These are phyloP conservation scores for Porpolomopsis calyptriformis DNA, from an alignment of 768 basidiomycete genomes.

Conservation along the genomic window DNA sequence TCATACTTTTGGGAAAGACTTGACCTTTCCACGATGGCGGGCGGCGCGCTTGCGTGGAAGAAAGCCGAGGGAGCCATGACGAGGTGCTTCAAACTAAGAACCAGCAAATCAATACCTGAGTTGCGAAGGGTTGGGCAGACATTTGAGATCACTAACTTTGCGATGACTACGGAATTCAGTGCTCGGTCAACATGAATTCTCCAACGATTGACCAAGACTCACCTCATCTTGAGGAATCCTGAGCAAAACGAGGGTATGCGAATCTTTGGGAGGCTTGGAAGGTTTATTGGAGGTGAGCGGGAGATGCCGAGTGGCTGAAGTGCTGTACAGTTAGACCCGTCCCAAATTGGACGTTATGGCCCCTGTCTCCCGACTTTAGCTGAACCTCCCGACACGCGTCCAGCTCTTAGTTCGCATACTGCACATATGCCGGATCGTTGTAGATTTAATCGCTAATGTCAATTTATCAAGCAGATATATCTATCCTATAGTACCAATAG, in stretches of 20 bases:
- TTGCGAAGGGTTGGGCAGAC: conserved; percentile 12
- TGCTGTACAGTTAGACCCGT: conserved; percentile 6
- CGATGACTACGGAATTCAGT: conserved; percentile 62
- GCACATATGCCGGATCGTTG: no score
- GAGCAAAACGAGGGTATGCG: conserved; percentile 24
- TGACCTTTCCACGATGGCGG: conserved; percentile 97
- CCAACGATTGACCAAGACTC: conserved; percentile 17
- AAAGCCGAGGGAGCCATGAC: conserved; percentile 96
- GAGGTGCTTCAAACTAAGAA: conserved; percentile 89
- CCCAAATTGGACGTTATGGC: not conserved
- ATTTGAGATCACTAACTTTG: conserved; percentile 47
- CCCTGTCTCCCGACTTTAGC: not conserved
- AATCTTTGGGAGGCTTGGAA: not conserved
- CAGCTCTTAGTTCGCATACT: not conserved
- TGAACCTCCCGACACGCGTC: not conserved
- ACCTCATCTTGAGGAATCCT: conserved; percentile 59
- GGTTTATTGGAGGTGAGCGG: not conserved
- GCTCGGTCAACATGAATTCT: conserved; percentile 9
- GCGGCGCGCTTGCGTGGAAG: conserved; percentile 94
- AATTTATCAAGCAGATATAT: no score
- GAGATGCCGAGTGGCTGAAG: conserved; percentile 6
- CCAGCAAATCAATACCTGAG: conserved; percentile 1
- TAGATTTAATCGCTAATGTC: no score
- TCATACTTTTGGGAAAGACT: conserved; percentile 96
- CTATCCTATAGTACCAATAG: no score